Evolutionary conservation across 164 flowering plant species (phyloP).

Genomic region (Annona squamosa): DNA sequence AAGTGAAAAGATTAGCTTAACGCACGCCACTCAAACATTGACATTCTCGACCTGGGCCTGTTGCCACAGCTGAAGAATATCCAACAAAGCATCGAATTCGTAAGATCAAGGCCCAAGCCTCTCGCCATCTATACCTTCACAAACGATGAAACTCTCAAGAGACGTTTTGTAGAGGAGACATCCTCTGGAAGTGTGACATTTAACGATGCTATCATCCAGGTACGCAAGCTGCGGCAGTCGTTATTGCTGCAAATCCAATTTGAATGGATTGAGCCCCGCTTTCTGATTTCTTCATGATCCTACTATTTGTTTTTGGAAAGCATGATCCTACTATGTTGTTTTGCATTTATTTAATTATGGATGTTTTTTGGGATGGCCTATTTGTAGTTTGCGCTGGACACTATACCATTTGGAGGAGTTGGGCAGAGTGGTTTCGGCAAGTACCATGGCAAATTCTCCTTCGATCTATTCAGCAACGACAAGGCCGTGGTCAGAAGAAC

Average conservation of each 20-base stretch:
- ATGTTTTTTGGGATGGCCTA: background rate
- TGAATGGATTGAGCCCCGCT: no score
- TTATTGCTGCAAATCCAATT: no score
- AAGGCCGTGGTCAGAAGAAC: constrained; percentile 57
- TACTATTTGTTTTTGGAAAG: background rate
- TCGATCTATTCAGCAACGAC: constrained; percentile 82
- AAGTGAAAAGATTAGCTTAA: no score
- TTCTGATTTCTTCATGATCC: background rate
- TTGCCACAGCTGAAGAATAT: constrained; percentile 57
- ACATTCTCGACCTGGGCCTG: background rate
- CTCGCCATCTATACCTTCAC: constrained; percentile 76
- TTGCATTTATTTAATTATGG: background rate
- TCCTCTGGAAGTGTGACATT: constrained; percentile 78
- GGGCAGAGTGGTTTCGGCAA: constrained; percentile 82
- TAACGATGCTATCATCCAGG: constrained; percentile 72
- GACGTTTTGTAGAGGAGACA: constrained; percentile 44
- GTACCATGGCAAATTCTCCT: constrained; percentile 91
- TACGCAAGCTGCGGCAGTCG: constrained; percentile 10
- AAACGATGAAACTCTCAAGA: constrained; percentile 44
- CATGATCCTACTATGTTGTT: no score
- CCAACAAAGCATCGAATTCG: constrained; percentile 76
- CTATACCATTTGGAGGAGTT: constrained; percentile 84
- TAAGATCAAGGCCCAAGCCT: constrained; percentile 71
- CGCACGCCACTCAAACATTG: no score
- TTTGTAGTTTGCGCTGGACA: constrained; percentile 58